Conservation (phyloP, 768 basidiomycete genomes). For the Pisolithus microcarpus region DNA sequence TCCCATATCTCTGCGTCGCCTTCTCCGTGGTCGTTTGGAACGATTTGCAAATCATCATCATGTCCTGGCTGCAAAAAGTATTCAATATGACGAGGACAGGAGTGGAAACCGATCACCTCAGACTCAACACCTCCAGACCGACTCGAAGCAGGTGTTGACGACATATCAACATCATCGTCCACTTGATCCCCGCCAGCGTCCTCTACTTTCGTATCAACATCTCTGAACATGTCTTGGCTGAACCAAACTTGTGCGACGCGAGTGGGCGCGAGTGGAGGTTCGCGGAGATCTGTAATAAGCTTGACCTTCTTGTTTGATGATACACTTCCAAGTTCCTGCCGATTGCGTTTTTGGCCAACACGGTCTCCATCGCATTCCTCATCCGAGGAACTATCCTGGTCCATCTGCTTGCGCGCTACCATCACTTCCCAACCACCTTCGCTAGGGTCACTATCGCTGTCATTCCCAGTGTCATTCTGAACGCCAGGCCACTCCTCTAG, state of each 20-base stretch:
- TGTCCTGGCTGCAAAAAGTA: slow-evolving; percentile 12
- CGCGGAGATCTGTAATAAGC: slow-evolving; percentile 43
- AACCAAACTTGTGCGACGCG: slow-evolving; percentile 87
- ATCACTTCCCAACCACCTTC: slow-evolving; percentile 62
- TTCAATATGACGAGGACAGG: slow-evolving; percentile 6
- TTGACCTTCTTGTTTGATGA: slow-evolving; percentile 42
- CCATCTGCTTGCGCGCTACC: slow-evolving; percentile 46
- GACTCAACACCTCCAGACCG: slow-evolving; percentile 24
- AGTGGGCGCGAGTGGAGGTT: slow-evolving; percentile 30
- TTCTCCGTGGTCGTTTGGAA: slow-evolving; percentile 51
- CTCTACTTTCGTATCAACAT: slow-evolving; percentile 31
- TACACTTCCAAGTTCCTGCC: slow-evolving; percentile 18
- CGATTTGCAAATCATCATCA: slow-evolving; percentile 60
- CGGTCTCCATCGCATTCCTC: slow-evolving; percentile 38
- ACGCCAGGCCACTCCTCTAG: slow-evolving; percentile 83
- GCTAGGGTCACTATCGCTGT: slow-evolving; percentile 33
- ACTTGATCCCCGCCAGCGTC: slow-evolving; percentile 23
- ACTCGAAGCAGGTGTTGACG: slow-evolving; percentile 24
- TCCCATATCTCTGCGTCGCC: slow-evolving; percentile 73
- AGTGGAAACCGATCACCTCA: slow-evolving; percentile 16
- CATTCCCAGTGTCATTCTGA: slow-evolving; percentile 32
- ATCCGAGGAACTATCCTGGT: slow-evolving; percentile 44
- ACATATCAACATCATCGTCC: slow-evolving; percentile 12
- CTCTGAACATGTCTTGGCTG: slow-evolving; percentile 82
- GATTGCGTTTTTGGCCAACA: slow-evolving; percentile 37